phyloP scores from a whole-genome alignment of 176 grass and related monocot genomes.

The Musa acuminata region DNA sequence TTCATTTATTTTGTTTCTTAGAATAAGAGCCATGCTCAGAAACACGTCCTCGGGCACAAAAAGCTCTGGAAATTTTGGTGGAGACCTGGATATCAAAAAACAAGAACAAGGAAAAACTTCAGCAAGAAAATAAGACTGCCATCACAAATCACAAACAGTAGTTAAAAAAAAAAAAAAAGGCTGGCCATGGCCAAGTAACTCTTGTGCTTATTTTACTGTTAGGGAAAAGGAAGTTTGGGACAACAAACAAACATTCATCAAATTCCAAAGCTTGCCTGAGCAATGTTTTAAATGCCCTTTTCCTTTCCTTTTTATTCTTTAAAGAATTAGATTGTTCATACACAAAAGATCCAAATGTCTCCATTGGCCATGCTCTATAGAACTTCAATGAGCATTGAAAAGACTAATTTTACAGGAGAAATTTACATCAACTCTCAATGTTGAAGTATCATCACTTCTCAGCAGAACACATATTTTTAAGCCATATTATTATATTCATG shows the following conservation, averaged over 20 bases:
- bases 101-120: not conserved
- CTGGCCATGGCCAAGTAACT: no score
- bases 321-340: not conserved
- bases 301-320: no score
- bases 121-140: not conserved
- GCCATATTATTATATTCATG: not conserved
- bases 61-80: slow-evolving; percentile 64
- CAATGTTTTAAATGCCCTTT: no score
- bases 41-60: slow-evolving; percentile 52
- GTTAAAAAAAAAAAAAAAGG: no score
- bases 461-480: not conserved
- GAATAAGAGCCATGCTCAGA: slow-evolving; percentile 34
- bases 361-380: no score
- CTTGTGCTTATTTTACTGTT: no score
- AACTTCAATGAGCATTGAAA: not conserved
- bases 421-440: not conserved
- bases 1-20: slow-evolving; percentile 71
- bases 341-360: not conserved
- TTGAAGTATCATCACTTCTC: not conserved
- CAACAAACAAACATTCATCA: no score
- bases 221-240: no score
- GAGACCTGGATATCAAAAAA: slow-evolving; percentile 42
- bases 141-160: not conserved
- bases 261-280: no score
- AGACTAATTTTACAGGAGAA: not conserved